Evolutionary conservation across 2,329 filamentous ascomycete genomes (phyloP), one percentile per base, ranked within the genome.

Genomic region (Pyrenochaeta sp.): DNA sequence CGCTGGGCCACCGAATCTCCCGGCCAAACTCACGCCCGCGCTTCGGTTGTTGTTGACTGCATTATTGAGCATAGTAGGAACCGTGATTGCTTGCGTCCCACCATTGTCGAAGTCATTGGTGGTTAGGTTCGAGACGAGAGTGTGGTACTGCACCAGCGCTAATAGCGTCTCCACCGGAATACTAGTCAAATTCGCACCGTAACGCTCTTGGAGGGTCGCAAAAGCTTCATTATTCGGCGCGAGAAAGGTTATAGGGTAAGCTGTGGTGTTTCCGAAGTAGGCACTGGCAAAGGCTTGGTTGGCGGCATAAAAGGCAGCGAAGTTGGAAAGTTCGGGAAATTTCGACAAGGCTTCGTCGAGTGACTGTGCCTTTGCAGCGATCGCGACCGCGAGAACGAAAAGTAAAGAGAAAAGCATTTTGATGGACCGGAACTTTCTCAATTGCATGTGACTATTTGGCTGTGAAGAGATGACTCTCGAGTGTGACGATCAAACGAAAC

Each of bases 171-270:
- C 46, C 5, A 52, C 51, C 1, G 56, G 22, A 25, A 66, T 34
- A n/a, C 61, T 54, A 5, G 61, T 61, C 34, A 70, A 47, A 1
- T 54, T 52, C 9, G 51, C 37, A 13, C 54, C 56, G 36, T 52
- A 39, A 47, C 60, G 39, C 10, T 42, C 22, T 15, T 64, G 47
- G 40, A 64, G 65, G 9, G 48, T 37, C 34, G 61, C 59, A 45
- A 70, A 67, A 2, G 65, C 67, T n/a, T 65, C 49, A 44, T 68
- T 54, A 37, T 59, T 62, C 19, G 67, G 67, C 6, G 64, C 59
- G n/a, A 70, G 64, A n/a, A 70, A 60, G 2, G 67, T 70, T 15
- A 67, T 59, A 5, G 65, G 67, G 34, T 64, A 67, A 30, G 27
- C 55, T 9, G 66, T 62, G 10, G 51, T 25, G 36, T 68, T 67